A percentile compares a stretch with the other conserved stretches of the same genome.
phyloP scores from a whole-genome alignment of 78 protist species.

The Acrasis kona region DNA sequence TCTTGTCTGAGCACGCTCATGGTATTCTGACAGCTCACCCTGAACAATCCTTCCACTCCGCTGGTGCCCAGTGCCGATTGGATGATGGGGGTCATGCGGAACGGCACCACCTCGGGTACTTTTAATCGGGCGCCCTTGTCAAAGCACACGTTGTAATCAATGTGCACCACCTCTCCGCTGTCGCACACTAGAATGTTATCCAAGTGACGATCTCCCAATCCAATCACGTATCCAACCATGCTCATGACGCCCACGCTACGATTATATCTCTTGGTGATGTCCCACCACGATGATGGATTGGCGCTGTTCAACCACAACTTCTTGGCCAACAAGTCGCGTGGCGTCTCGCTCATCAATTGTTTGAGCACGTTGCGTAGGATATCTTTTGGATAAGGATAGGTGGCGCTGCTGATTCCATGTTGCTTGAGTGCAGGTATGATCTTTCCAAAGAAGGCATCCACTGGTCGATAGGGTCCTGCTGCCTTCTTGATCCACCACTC shows the following conservation, averaged over 20 bases:
- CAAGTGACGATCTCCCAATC: constrained; percentile 90
- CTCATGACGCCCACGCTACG: constrained; percentile 81
- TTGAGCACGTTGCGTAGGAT: constrained; percentile 26
- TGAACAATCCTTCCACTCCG: constrained; percentile 42
- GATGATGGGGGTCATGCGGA: constrained; percentile 62
- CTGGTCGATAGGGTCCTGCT: background rate
- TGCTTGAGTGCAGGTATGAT: constrained; percentile 38
- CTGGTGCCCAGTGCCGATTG: constrained; percentile 2
- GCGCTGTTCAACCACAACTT: constrained; percentile 48
- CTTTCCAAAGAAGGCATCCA: constrained; percentile 20
- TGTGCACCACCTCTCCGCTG: constrained; percentile 69
- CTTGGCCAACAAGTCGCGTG: constrained; percentile 20
- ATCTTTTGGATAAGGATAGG: constrained; percentile 54
- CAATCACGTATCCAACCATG: constrained; percentile 84
- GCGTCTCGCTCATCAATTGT: constrained; percentile 44
- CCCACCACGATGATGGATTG: constrained; percentile 34
- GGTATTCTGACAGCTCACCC: constrained; percentile 4
- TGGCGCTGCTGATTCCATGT: constrained; percentile 20
- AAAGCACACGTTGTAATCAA: constrained; percentile 73
- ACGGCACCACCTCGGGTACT: constrained; percentile 78
- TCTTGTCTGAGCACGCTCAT: constrained; percentile 1
- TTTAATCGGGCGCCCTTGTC: constrained; percentile 58
- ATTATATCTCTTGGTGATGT: constrained; percentile 33
- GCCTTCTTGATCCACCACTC: constrained; percentile 1
- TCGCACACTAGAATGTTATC: constrained; percentile 69